These are phyloP conservation scores for Aspergillus awamori DNA, from an alignment of 2,329 filamentous ascomycete genomes.

Conservation along the genomic window DNA sequence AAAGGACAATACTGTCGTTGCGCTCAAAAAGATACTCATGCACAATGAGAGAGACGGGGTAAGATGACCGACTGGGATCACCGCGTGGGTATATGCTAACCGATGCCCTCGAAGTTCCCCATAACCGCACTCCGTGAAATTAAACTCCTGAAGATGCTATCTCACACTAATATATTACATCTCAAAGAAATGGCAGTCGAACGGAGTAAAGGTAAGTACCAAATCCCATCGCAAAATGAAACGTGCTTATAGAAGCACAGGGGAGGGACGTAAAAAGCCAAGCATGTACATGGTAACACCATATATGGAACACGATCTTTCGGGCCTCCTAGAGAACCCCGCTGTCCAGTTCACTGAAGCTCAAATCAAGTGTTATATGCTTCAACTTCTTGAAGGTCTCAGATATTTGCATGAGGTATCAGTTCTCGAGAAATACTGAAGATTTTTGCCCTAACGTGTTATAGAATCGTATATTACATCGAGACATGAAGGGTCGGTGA, in stretches of 20 bases:
- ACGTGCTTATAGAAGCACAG: conserved; percentile 43
- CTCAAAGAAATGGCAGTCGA: conserved; percentile 98
- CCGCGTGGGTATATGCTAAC: conserved; percentile 18
- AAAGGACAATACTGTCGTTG: conserved; percentile 74
- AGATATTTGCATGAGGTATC: conserved; percentile 79
- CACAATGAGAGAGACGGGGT: conserved; percentile 98
- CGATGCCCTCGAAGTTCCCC: conserved; percentile 66
- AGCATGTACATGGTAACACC: conserved; percentile 99
- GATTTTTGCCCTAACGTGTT: conserved; percentile 19
- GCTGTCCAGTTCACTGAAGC: conserved; percentile 82
- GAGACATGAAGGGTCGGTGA: conserved; percentile 80
- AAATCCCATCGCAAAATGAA: conserved; percentile 1
- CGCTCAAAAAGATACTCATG: conserved; percentile 98
- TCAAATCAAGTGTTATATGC: conserved; percentile 97
- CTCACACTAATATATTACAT: conserved; percentile 81
- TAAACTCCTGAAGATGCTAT: conserved; percentile 94
- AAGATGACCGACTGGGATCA: conserved; percentile 32
- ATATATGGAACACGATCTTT: conserved; percentile 99
- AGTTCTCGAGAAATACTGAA: neutral
- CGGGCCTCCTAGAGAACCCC: conserved; percentile 92
- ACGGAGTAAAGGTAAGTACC: conserved; percentile 60
- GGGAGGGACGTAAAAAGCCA: conserved; percentile 72
- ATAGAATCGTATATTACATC: conserved; percentile 78
- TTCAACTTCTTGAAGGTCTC: conserved; percentile 87
- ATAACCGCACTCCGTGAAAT: conserved; percentile 97